Evolutionary conservation across 352 stramenopile genomes (phyloP), one percentile per base, ranked within the genome.

Genomic region (Globisporangium polare): DNA sequence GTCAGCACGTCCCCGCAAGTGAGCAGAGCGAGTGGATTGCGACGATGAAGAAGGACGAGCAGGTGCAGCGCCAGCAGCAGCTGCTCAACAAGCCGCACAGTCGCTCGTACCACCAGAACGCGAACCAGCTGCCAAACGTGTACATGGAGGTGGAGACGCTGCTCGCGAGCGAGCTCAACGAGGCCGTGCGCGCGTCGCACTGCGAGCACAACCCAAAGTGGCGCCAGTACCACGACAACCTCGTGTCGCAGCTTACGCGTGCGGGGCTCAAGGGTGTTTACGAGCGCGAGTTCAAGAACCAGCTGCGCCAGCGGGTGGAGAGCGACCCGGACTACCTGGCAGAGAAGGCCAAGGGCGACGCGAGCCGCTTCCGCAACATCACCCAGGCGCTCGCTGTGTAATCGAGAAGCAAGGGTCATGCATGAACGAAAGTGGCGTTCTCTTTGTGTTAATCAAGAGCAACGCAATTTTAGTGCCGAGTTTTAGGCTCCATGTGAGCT

Each of bases 11-110:
- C 5, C 77, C 82, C 9, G 49, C 53, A 9, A 67, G 53, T 9
- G 85, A 94, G 31, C 75, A 87, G 58, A 56, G 75, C 53, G 73
- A 83, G 43, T 92, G 85, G 85, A 71, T 91, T 46, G 65, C 62
- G 35, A 90, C 79, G 31, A 92, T 94, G 39, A 68, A 76, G 46
- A 61, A 65, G 15, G 84, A 94, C 68, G 72, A 79, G 22, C 74
- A 66, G 35, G 77, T 65, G 39, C 68, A 83, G 69, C 17, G 64
- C 69, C 2, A 60, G 69, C 69, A 2, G 51, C 53, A 81, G 49
- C 53, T 24, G 15, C 67, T 78, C 35, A 51, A 17, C 29, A 74
- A 78, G 13, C 76, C 79, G 18, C 74, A 73, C 45, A 93, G 84
- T 65, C 78, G 82, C 15, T 78, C 81, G 29, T 93, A 91, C 69